phyloP scores from a whole-genome alignment of 495 filamentous ascomycete species.

The Polyplosphaeria fusca region DNA sequence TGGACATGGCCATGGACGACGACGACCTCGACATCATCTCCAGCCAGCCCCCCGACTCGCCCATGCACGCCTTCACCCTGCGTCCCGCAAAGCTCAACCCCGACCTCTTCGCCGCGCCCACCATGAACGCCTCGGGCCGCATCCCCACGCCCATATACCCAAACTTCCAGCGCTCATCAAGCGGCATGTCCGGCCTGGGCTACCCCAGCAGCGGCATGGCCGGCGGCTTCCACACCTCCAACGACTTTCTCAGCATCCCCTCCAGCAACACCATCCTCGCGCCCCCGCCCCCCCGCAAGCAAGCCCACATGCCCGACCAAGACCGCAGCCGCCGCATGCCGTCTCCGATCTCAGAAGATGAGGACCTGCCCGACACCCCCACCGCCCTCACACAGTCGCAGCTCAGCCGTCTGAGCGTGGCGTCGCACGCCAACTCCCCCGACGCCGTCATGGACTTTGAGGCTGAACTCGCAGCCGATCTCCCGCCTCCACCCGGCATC shows the following conservation, averaged over 20 bases:
- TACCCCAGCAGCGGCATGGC: conserved; percentile 24
- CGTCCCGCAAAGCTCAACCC: conserved; percentile 31
- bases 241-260: conserved; percentile 6
- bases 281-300: background rate
- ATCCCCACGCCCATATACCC: conserved; percentile 45
- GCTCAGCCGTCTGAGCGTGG: conserved; percentile 31
- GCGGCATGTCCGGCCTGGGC: conserved; percentile 6
- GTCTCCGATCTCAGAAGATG: conserved; percentile 69
- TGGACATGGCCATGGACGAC: conserved; percentile 54
- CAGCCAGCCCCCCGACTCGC: conserved; percentile 29
- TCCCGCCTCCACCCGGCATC: background rate
- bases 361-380: conserved; percentile 37
- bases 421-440: conserved; percentile 4
- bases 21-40: conserved; percentile 37
- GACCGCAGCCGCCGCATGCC: conserved; percentile 59
- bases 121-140: conserved; percentile 35
- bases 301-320: conserved; percentile 2
- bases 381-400: conserved; percentile 32
- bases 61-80: conserved; percentile 6
- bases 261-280: background rate
- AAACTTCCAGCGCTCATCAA: conserved; percentile 33
- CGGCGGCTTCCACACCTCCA: conserved; percentile 7
- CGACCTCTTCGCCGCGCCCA: conserved; percentile 25
- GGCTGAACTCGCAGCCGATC: background rate
- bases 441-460: conserved; percentile 30